Conservation (phyloP, 306 rosid genomes). For the Inga oerstediana region DNA sequence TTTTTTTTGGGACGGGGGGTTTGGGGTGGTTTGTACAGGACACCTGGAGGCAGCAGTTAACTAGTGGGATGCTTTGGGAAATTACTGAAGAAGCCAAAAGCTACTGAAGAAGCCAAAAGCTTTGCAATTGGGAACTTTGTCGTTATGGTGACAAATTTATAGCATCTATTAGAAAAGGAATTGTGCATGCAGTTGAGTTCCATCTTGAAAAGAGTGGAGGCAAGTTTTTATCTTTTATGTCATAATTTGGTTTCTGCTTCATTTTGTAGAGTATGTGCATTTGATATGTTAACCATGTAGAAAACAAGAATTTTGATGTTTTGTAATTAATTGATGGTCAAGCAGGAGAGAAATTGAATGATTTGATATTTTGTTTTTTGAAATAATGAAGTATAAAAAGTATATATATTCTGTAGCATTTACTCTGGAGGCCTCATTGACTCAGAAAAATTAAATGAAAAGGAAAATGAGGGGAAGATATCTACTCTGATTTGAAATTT, state of each 20-base stretch:
- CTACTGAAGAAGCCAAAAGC: too few species aligned
- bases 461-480: background rate
- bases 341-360: background rate
- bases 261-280: background rate
- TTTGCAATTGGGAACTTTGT: constrained; percentile 89
- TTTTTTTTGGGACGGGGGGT: background rate
- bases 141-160: constrained; percentile 43
- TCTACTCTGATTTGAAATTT: constrained; percentile 10
- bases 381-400: background rate
- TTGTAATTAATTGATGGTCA: background rate
- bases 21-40: constrained; percentile 53
- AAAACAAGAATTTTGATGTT: background rate
- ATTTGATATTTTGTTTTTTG: background rate
- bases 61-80: constrained; percentile 96
- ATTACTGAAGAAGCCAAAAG: constrained; percentile 89
- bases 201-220: too few species aligned
- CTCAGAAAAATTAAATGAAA: background rate
- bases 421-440: background rate
- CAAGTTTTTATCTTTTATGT: constrained; percentile 47
- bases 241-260: background rate
- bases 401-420: background rate
- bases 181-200: constrained; percentile 73
- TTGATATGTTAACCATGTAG: background rate
- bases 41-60: constrained; percentile 83
- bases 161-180: background rate